These are phyloP conservation scores for Stevia rebaudiana DNA, from an alignment of 140 eudicot genomes.

Conservation along the genomic window DNA sequence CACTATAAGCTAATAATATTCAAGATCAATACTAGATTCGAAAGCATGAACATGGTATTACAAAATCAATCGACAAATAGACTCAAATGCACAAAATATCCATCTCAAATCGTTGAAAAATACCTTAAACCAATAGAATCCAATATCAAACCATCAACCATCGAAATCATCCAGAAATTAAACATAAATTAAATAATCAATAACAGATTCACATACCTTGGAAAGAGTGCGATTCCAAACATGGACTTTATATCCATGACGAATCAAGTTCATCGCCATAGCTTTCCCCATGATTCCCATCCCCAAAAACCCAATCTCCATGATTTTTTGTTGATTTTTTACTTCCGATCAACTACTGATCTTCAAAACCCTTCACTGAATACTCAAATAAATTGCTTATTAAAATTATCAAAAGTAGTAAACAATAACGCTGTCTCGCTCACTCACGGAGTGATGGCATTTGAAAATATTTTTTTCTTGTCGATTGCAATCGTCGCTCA, in stretches of 20 bases:
- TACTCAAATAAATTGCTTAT: neutral
- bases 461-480: neutral
- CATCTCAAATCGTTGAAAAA: neutral
- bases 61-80: neutral
- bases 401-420: neutral
- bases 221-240: conserved; percentile 99
- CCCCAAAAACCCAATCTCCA: conserved; percentile 92
- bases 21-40: neutral
- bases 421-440: neutral
- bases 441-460: conserved; percentile 10
- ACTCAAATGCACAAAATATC: conserved; percentile 7
- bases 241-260: conserved; percentile 82
- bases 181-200: conserved; percentile 12
- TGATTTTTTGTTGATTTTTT: conserved; percentile 19
- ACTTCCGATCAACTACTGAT: conserved; percentile 6
- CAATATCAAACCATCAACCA: neutral
- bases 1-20: neutral
- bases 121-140: conserved; percentile 5
- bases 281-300: conserved; percentile 99
- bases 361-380: conserved; percentile 18
- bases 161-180: neutral
- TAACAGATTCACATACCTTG: conserved; percentile 41
- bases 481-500: conserved; percentile 22
- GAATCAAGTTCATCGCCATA: conserved; percentile 87
- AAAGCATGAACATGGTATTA: neutral